Conservation (phyloP, 2,329 filamentous ascomycete species). For the Fusarium guadeloupense region DNA sequence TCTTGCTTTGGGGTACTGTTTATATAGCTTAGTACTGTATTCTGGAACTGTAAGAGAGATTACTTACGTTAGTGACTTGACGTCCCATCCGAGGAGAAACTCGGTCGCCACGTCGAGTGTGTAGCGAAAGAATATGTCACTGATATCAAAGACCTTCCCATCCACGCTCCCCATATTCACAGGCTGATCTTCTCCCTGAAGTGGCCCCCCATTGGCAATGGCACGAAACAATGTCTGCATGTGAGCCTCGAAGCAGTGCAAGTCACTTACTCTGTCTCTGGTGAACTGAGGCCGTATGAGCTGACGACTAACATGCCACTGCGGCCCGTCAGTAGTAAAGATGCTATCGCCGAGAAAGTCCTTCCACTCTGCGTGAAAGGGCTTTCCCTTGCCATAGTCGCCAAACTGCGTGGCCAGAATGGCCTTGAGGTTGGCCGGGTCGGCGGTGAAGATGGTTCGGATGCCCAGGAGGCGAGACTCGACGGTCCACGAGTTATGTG, state of each 20-base stretch:
- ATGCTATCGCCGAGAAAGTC: slow-evolving; percentile 79
- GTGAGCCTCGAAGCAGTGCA: slow-evolving; percentile 83
- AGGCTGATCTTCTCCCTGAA: slow-evolving; percentile 67
- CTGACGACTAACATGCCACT: slow-evolving; percentile 83
- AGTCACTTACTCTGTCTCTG: slow-evolving; percentile 82
- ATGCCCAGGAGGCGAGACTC: slow-evolving; percentile 65
- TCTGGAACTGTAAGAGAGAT: neutral
- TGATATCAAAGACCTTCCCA: slow-evolving; percentile 72
- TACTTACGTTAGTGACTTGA: slow-evolving; percentile 66
- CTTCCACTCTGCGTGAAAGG: slow-evolving; percentile 79
- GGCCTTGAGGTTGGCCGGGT: slow-evolving; percentile 91
- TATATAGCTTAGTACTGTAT: neutral
- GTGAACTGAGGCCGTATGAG: slow-evolving; percentile 88
- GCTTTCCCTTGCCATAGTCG: slow-evolving; percentile 83
- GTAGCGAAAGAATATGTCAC: slow-evolving; percentile 83
- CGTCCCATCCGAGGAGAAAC: slow-evolving; percentile 82
- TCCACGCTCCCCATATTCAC: slow-evolving; percentile 71
- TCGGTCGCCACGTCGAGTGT: slow-evolving; percentile 88
- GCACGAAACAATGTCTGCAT: slow-evolving; percentile 76
- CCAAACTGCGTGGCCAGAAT: slow-evolving; percentile 85
- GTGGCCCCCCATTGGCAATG: slow-evolving; percentile 66
- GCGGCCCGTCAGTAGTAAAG: slow-evolving; percentile 80
- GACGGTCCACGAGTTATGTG: slow-evolving; percentile 61
- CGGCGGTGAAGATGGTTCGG: slow-evolving; percentile 78
- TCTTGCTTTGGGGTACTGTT: slow-evolving; percentile 64